Base-by-base conservation (phyloP, 176 grass and related monocot genomes). In the Rhynchospora pubera region DNA sequence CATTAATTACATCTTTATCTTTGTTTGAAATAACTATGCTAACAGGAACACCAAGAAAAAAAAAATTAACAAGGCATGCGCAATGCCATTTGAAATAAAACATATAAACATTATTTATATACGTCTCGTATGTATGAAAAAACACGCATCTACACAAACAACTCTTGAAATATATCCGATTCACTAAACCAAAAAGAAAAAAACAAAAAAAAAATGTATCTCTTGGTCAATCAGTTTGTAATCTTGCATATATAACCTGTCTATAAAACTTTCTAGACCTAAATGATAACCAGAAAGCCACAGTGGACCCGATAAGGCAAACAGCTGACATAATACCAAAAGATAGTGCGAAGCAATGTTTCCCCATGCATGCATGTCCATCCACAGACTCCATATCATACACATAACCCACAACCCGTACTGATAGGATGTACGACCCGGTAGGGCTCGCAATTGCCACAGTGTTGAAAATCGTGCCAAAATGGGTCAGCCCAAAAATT, bases 391-490 rank as follows among this genome's bases (percentile, higher is more conserved):
- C 81, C 88, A 59, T 80, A 79, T 90, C 88, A 46, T 90, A 90
- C 46, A 90, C 79, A 79, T 84, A 87, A 7, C 85, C 88, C 53
- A 90, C 85, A 42, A 90, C 57, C 72, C 74, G 82, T n/a, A 90
- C 88, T 5, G 84, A 86, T 6, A 90, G 83, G 16, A 90, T 24
- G 34, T 90, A 90, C 7, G 88, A 90, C 4, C 88, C 88, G 0
- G 21, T 10, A 9, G 88, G 88, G 48, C 88, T 90, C 13, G 88
- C 88, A 65, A 84, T 75, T 15, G 85, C 80, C 55, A 90, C 85
- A 2, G 88, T 84, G 45, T 90, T 90, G 13, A 90, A 90, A 65
- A 90, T 84, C 5, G 85, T 90, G 6, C 88, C 88, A n/a, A 90
- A 90, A 81, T 90, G 65, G 43, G 13, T 28, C 28, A 90, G 56